Conservation (phyloP, 1,284 basidiomycete species). For the Bjerkandera adusta region DNA sequence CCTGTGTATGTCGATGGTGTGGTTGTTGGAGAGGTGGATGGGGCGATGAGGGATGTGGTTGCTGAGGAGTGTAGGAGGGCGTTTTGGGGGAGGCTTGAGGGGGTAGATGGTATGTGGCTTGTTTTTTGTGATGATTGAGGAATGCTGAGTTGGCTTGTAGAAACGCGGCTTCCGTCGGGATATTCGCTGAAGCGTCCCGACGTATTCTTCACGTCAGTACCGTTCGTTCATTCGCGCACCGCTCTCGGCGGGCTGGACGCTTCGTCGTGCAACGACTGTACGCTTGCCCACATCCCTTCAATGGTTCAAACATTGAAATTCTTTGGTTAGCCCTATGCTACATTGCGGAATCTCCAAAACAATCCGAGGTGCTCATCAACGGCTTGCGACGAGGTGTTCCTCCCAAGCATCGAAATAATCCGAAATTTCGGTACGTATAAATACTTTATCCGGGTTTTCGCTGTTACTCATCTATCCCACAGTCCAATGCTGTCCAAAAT, state of each 20-base stretch:
- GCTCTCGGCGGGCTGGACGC: slow-evolving; percentile 30
- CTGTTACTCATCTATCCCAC: not conserved
- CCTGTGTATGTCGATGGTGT: slow-evolving; percentile 68
- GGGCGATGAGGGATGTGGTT: slow-evolving; percentile 38
- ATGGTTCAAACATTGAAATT: slow-evolving; percentile 5
- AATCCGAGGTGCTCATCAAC: slow-evolving; percentile 67
- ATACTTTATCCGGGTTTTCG: not conserved
- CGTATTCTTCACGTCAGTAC: slow-evolving; percentile 54
- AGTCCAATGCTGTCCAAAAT: slow-evolving; percentile 34
- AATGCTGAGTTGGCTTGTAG: slow-evolving; percentile 8
- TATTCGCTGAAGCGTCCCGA: slow-evolving; percentile 48
- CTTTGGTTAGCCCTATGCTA: slow-evolving; percentile 59
- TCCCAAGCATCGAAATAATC: slow-evolving; percentile 60
- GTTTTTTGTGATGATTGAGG: not conserved
- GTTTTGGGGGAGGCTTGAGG: slow-evolving; percentile 47
- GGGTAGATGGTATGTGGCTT: slow-evolving; percentile 32
- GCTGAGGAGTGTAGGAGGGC: slow-evolving; percentile 60
- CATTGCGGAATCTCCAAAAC: slow-evolving; percentile 46
- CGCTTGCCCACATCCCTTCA: slow-evolving; percentile 18
- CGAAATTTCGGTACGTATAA: slow-evolving; percentile 56
- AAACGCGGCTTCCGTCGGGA: slow-evolving; percentile 39
- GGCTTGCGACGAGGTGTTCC: slow-evolving; percentile 75
- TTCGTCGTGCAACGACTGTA: slow-evolving; percentile 69
- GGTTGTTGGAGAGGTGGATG: slow-evolving; percentile 69
- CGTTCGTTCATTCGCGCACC: slow-evolving; percentile 60